These are phyloP conservation scores for Daldinia sp. DNA, from an alignment of 2,329 filamentous ascomycete species.

Conservation along the genomic window DNA sequence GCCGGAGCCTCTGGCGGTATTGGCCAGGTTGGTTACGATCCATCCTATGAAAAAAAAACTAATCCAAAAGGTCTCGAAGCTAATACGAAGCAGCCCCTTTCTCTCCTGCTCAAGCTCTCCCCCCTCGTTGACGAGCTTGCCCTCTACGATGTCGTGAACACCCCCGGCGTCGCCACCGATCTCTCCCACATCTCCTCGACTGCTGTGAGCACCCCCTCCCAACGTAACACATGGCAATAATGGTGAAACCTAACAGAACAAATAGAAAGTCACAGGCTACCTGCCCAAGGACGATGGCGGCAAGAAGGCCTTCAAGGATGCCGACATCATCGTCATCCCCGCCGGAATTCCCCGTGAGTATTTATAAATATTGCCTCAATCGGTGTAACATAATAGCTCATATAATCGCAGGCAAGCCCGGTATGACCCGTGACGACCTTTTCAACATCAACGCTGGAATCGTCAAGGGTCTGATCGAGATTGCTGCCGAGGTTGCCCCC, in stretches of 20 bases:
- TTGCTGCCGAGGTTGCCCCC: slow-evolving; percentile 84
- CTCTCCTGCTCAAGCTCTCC: slow-evolving; percentile 91
- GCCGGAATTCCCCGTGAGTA: slow-evolving; percentile 94
- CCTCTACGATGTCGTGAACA: slow-evolving; percentile 99
- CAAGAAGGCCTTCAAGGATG: slow-evolving; percentile 87
- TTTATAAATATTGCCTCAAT: not conserved
- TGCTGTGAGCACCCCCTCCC: slow-evolving; percentile 63
- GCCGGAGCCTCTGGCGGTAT: slow-evolving; percentile 98
- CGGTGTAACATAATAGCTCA: slow-evolving; percentile 34
- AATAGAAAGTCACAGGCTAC: slow-evolving; percentile 84
- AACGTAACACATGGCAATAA: not conserved
- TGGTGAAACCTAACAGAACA: slow-evolving; percentile 42
- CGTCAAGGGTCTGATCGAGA: slow-evolving; percentile 91
- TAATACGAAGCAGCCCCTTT: slow-evolving; percentile 75
- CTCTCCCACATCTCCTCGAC: slow-evolving; percentile 95
- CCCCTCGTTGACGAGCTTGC: slow-evolving; percentile 90
- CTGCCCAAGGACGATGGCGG: slow-evolving; percentile 86
- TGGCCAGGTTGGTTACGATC: slow-evolving; percentile 76
- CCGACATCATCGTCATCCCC: slow-evolving; percentile 96
- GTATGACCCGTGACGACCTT: slow-evolving; percentile 98
- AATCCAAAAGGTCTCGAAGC: slow-evolving; percentile 22
- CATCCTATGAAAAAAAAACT: slow-evolving; percentile 3
- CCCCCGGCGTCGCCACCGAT: slow-evolving; percentile 93
- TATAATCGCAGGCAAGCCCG: slow-evolving; percentile 80
- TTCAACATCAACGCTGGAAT: slow-evolving; percentile 99